Conservation (phyloP, 2,329 filamentous ascomycete genomes). For the Claviceps paspali region DNA sequence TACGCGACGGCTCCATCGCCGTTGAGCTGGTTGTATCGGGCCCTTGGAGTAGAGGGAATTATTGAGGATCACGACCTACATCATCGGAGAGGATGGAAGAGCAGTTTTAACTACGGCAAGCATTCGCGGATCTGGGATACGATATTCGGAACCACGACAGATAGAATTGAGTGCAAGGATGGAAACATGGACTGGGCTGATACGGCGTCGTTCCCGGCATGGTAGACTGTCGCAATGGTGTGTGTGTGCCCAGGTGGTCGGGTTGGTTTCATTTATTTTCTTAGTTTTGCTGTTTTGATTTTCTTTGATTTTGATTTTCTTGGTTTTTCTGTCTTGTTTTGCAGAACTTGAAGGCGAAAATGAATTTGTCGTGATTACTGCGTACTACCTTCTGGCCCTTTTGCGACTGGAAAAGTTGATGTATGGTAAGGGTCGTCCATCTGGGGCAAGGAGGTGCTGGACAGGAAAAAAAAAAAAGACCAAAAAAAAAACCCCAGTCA, state of each 20-base stretch:
- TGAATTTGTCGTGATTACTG: too few species aligned
- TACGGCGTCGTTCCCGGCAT: conserved; percentile 1
- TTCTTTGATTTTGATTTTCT: too few species aligned
- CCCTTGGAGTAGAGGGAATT: conserved; percentile 19
- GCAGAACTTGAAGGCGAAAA: too few species aligned
- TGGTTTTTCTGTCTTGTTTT: too few species aligned
- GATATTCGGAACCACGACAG: conserved; percentile 19
- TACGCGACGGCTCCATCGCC: conserved; percentile 19
- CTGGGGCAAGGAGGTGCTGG: too few species aligned
- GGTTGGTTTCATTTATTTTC: too few species aligned
- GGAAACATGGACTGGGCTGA: conserved; percentile 12
- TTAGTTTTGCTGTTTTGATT: too few species aligned
- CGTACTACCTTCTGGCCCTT: too few species aligned
- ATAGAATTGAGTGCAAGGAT: conserved; percentile 19
- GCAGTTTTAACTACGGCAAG: conserved; percentile 23
- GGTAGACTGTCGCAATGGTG: too few species aligned
- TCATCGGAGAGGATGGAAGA: conserved; percentile 23
- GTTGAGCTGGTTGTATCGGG: conserved; percentile 18
- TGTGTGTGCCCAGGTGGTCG: too few species aligned
- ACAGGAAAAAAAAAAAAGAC: not conserved
- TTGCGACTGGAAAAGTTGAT: too few species aligned
- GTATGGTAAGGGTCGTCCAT: too few species aligned
- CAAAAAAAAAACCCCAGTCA: not conserved
- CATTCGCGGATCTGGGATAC: conserved; percentile 22
- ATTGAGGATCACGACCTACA: conserved; percentile 29